A percentile compares a stretch with the other conserved stretches of the same genome.
Evolutionary conservation across 768 basidiomycete genomes (phyloP).

Genomic region (Hemileccinum impolitum): DNA sequence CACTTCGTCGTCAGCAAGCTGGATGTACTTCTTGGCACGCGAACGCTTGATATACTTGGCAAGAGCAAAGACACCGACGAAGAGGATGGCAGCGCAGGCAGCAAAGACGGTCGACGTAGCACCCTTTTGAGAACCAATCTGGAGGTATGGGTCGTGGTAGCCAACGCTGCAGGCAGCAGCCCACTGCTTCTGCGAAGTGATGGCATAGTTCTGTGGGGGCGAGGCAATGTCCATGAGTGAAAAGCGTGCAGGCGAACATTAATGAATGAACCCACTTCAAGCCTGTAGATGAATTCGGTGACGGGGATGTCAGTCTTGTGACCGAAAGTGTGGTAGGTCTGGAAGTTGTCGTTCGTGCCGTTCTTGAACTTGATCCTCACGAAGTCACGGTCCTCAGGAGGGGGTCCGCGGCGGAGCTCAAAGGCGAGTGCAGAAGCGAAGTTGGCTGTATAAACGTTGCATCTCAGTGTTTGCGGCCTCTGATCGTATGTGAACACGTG

Average conservation of each 20-base stretch:
- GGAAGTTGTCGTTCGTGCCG: constrained; percentile 62
- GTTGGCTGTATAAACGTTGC: constrained; percentile 47
- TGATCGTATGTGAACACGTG: neutral
- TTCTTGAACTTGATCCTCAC: constrained; percentile 85
- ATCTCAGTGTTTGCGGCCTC: constrained; percentile 10
- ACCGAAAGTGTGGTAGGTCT: constrained; percentile 70
- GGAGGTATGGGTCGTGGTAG: constrained; percentile 30
- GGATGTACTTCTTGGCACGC: constrained; percentile 33
- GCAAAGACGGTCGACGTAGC: constrained; percentile 32
- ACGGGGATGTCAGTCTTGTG: constrained; percentile 74
- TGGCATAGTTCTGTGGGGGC: constrained; percentile 43
- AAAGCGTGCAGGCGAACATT: neutral
- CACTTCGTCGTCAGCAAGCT: constrained; percentile 38
- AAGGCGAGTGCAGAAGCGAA: constrained; percentile 72
- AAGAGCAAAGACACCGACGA: constrained; percentile 32
- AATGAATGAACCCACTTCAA: constrained; percentile 49
- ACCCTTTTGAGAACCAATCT: constrained; percentile 31
- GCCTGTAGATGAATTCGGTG: constrained; percentile 81
- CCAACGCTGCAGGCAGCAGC: constrained; percentile 37
- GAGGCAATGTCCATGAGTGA: constrained; percentile 4
- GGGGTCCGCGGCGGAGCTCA: constrained; percentile 72
- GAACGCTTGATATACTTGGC: constrained; percentile 36
- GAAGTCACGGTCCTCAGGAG: constrained; percentile 77
- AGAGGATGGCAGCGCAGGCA: constrained; percentile 35
- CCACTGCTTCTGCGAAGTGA: constrained; percentile 45